Percentiles rank a stretch among this genome's conserved stretches.
Conservation (phyloP, 1,284 basidiomycete genomes). For the Ganoderma sp. region DNA sequence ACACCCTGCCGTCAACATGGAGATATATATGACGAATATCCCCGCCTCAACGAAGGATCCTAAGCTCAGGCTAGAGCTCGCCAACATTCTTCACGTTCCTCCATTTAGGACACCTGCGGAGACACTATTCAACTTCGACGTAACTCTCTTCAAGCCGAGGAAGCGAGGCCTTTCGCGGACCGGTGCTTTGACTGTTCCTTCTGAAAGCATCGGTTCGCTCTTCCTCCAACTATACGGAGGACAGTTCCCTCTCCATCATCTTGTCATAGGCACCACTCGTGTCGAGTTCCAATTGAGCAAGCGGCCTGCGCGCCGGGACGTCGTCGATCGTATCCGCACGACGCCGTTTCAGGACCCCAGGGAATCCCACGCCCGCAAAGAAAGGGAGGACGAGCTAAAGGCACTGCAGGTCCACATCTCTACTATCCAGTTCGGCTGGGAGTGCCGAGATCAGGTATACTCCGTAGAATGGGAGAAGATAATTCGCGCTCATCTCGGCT, state of each 20-base stretch:
- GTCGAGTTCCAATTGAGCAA: conserved; percentile 50
- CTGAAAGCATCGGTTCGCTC: conserved; percentile 42
- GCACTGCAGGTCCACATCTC: conserved; percentile 40
- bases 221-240: conserved; percentile 56
- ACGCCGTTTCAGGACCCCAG: conserved; percentile 55
- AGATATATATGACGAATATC: conserved; percentile 47
- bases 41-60: conserved; percentile 41
- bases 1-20: conserved; percentile 35
- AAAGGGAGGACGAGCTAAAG: conserved; percentile 40
- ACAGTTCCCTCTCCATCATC: conserved; percentile 20
- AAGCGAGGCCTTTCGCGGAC: conserved; percentile 44
- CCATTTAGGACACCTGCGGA: conserved; percentile 43
- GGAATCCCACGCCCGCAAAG: conserved; percentile 38
- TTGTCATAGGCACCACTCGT: conserved; percentile 41
- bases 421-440: conserved; percentile 58
- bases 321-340: conserved; percentile 49
- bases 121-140: conserved; percentile 55
- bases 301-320: conserved; percentile 39
- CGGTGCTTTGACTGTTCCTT: conserved; percentile 58
- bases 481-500: conserved; percentile 40
- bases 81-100: conserved; percentile 51
- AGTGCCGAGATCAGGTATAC: conserved; percentile 57
- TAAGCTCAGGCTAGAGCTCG: conserved; percentile 48
- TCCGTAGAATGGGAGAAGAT: conserved; percentile 61
- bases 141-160: conserved; percentile 37